Evolutionary conservation across 106 monocot species (phyloP), one percentile per base, ranked within the genome.

Genomic region (Allium sativum): DNA sequence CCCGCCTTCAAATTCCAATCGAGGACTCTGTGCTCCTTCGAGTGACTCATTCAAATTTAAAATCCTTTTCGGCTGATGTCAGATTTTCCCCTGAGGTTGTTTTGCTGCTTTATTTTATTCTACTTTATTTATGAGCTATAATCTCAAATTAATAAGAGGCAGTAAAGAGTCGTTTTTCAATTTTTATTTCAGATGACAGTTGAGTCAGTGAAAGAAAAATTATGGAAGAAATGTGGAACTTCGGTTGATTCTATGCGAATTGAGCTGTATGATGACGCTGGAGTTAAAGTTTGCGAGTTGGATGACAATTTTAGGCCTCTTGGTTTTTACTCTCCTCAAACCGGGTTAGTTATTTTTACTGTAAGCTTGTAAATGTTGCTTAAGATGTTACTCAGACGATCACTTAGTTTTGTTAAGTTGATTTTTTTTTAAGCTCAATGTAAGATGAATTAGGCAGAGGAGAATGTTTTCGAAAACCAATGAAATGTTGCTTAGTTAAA

Each of bases 171-270:
- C 44, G 31, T 15, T 11, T 45, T 48, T 57, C 40, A 51, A 8
- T 68, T 44, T 10, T 40, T 15, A 16, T 0, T 20, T 20, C 59
- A 96, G 91, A 76, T 65, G 55, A 82, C 72, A n/a, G 75, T 98
- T 43, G 98, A 85, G 52, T 64, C 70, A 1, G 78, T 79, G 43
- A 98, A 98, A 62, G 92, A 92, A 56, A 92, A 92, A 65, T 80
- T 98, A 4, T 98, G 98, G 98, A 79, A 69, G 74, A 98, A 88
- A 70, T 87, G 80, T 52, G 98, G 98, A 42, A 98, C 88, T 14
- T 65, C 88, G 4, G 85, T 88, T 22, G 85, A 78, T 8, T 80
- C 85, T 56, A 98, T 98, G 92, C 79, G 62, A 12, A 80, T 98
- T 8, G 78, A 83, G 76, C 88, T 98, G 44, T 85, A 74, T 69